These are phyloP conservation scores for Platismatia glauca DNA, from an alignment of 495 filamentous ascomycete genomes.

Conservation along the genomic window DNA sequence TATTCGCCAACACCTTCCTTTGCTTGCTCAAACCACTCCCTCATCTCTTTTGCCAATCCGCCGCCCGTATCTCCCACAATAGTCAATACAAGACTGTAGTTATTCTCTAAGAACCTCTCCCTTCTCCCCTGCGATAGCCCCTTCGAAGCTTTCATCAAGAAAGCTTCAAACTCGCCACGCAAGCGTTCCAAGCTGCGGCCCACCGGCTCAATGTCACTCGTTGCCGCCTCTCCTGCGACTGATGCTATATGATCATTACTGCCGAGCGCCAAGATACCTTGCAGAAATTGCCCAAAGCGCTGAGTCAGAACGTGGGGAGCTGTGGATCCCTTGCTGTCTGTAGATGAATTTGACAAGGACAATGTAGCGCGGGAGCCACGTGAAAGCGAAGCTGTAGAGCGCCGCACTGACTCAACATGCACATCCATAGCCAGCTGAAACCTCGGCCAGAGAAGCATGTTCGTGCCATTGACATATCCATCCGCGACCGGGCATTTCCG, in stretches of 20 bases:
- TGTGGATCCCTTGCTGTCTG: constrained; percentile 58
- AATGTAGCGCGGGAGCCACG: constrained; percentile 45
- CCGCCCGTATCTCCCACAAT: constrained; percentile 49
- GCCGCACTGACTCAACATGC: constrained; percentile 78
- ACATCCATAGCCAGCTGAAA: constrained; percentile 88
- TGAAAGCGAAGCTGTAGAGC: constrained; percentile 35
- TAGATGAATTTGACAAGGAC: constrained; percentile 47
- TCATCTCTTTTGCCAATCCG: constrained; percentile 19
- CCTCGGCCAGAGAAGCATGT: constrained; percentile 93
- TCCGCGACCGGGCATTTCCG: constrained; percentile 83
- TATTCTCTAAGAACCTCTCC: constrained; percentile 85
- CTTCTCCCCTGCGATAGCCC: constrained; percentile 67
- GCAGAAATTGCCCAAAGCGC: constrained; percentile 80
- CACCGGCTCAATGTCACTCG: constrained; percentile 88
- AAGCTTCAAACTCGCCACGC: constrained; percentile 66
- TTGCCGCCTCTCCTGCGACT: constrained; percentile 25
- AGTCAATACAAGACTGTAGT: constrained; percentile 83
- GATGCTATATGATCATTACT: constrained; percentile 41
- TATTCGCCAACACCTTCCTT: constrained; percentile 20
- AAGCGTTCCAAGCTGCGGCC: constrained; percentile 67
- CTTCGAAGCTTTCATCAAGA: constrained; percentile 59
- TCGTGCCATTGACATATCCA: constrained; percentile 84
- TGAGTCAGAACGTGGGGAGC: constrained; percentile 90
- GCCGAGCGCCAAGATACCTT: constrained; percentile 73
- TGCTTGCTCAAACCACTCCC: constrained; percentile 22